phyloP scores from a whole-genome alignment of 1,284 basidiomycete species.

The Pholiota adiposa region DNA sequence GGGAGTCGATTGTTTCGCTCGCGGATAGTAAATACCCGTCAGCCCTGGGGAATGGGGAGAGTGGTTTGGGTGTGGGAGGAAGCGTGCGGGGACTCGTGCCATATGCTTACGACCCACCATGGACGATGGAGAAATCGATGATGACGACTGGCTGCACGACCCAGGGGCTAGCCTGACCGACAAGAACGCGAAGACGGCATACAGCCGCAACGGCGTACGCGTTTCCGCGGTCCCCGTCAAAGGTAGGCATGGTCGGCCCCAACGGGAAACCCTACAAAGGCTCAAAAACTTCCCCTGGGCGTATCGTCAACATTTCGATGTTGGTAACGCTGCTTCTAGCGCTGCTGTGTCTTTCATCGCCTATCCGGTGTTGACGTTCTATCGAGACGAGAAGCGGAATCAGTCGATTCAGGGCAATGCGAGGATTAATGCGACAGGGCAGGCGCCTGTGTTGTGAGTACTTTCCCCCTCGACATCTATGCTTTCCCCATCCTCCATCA shows the following conservation, averaged over 20 bases:
- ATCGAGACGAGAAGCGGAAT: slow-evolving; percentile 49
- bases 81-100: slow-evolving; percentile 56
- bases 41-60: not conserved
- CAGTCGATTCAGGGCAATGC: slow-evolving; percentile 64
- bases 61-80: slow-evolving; percentile 30
- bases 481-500: not conserved
- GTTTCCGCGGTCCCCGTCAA: not conserved
- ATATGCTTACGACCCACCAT: slow-evolving; percentile 68
- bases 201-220: not conserved
- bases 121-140: slow-evolving; percentile 67
- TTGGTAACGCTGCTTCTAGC: slow-evolving; percentile 52
- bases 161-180: slow-evolving; percentile 28
- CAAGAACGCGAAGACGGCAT: slow-evolving; percentile 1
- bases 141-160: slow-evolving; percentile 66
- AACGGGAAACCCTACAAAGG: slow-evolving; percentile 29
- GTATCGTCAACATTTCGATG: slow-evolving; percentile 60
- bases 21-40: slow-evolving; percentile 68
- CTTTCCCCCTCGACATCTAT: too few relatives aligned
- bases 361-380: slow-evolving; percentile 75
- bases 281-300: slow-evolving; percentile 35
- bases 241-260: not conserved
- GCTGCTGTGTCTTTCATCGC: slow-evolving; percentile 73
- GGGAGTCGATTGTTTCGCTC: slow-evolving; percentile 55
- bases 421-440: slow-evolving; percentile 63
- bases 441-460: slow-evolving; percentile 37